Evolutionary conservation across 768 basidiomycete genomes (phyloP).

Genomic region (Tylopilus felleus): DNA sequence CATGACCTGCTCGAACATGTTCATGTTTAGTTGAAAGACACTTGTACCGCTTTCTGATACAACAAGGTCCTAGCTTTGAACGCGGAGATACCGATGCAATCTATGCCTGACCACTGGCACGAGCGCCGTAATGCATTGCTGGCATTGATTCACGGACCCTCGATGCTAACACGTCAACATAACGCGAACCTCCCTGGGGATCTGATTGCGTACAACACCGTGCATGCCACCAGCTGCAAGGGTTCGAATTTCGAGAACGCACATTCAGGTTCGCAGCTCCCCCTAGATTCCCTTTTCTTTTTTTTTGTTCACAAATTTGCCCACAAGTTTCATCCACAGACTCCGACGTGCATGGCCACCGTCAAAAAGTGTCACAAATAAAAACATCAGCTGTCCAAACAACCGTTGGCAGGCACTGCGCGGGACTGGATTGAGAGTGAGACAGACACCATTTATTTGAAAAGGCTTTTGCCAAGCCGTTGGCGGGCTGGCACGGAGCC

Average conservation of each 20-base stretch:
- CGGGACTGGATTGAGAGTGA: constrained; percentile 5
- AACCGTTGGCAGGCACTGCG: constrained; percentile 17
- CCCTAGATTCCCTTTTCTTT: constrained; percentile 4
- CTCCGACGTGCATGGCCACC: constrained; percentile 11
- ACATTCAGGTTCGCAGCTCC: constrained; percentile 24
- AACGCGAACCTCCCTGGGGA: constrained; percentile 17
- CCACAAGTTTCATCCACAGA: constrained; percentile 14
- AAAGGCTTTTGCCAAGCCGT: constrained; percentile 13
- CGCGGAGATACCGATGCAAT: constrained; percentile 22
- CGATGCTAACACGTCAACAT: constrained; percentile 29
- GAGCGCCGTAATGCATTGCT: constrained; percentile 29
- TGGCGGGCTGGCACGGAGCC: constrained; percentile 12
- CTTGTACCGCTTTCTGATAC: constrained; percentile 2
- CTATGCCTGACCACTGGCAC: not conserved
- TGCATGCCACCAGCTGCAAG: constrained; percentile 15
- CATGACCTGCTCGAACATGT: constrained; percentile 6
- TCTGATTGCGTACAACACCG: constrained; percentile 28
- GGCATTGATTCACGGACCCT: constrained; percentile 27
- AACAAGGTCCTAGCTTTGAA: constrained; percentile 9
- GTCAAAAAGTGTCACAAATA: constrained; percentile 9
- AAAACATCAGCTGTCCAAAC: constrained; percentile 9
- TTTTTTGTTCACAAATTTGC: constrained; percentile 9
- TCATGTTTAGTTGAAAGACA: not conserved
- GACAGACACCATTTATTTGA: constrained; percentile 14
- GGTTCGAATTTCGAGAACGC: constrained; percentile 26